These are phyloP conservation scores for Populus euphratica DNA, from an alignment of 345 rosid genomes.

Conservation along the genomic window DNA sequence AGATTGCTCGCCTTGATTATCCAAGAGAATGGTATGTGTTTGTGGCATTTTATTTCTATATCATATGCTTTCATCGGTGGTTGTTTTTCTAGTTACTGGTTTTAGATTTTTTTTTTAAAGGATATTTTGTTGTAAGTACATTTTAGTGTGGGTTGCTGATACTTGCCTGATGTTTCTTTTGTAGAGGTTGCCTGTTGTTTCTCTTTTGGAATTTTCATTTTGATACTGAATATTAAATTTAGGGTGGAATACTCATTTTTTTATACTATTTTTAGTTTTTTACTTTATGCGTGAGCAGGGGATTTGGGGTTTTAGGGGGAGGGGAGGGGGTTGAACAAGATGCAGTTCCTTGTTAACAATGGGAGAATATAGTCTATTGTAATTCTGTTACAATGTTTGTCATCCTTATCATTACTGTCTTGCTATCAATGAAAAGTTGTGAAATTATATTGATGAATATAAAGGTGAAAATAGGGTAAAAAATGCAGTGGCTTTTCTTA, in stretches of 20 bases:
- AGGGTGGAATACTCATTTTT: not conserved
- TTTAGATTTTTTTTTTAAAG: not conserved
- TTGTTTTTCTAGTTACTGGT: not conserved
- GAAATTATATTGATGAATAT: too few relatives aligned
- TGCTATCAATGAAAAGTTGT: too few relatives aligned
- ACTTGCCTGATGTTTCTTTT: not conserved
- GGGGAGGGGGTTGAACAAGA: too few relatives aligned
- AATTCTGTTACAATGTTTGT: too few relatives aligned
- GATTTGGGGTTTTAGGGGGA: too few relatives aligned
- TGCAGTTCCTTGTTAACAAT: too few relatives aligned
- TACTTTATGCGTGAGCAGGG: not conserved
- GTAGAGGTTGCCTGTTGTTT: not conserved
- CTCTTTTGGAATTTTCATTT: not conserved
- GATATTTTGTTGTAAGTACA: not conserved
- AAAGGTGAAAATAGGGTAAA: too few relatives aligned
- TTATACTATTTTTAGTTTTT: not conserved
- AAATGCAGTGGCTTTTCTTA: too few relatives aligned
- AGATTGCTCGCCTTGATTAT: constrained; percentile 93
- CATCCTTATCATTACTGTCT: too few relatives aligned
- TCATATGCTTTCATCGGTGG: not conserved
- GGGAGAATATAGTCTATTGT: too few relatives aligned
- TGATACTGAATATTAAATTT: not conserved
- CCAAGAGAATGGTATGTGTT: constrained; percentile 74
- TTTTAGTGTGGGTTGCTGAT: not conserved
- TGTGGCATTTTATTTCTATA: not conserved